Evolutionary conservation across 208 protist genomes (phyloP).

Genomic region (Angomonas ambiguus): DNA sequence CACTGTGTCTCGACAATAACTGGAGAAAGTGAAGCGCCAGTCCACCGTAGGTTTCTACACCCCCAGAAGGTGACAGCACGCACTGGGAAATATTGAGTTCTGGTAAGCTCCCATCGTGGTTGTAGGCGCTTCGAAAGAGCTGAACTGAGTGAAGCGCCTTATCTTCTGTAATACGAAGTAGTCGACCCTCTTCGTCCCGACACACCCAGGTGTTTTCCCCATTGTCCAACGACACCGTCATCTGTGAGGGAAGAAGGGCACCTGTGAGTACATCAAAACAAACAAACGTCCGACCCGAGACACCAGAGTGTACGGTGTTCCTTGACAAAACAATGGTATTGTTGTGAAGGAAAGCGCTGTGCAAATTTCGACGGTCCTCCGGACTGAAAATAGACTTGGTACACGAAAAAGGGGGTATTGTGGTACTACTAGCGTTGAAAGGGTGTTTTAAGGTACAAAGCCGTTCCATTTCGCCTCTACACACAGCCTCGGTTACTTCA

Average conservation of each 20-base stretch:
- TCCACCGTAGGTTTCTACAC: constrained; percentile 18
- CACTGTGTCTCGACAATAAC: constrained; percentile 45
- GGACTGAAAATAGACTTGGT: neutral
- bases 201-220: neutral
- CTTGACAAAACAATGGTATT: neutral
- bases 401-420: neutral
- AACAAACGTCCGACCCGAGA: neutral
- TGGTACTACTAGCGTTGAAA: neutral
- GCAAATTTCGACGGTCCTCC: neutral
- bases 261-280: constrained; percentile 6
- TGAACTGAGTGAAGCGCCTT: neutral
- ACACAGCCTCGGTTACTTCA: constrained; percentile 33
- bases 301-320: neutral
- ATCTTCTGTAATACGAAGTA: neutral
- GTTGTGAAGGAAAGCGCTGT: neutral
- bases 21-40: constrained; percentile 56
- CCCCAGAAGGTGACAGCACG: neutral
- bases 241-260: neutral
- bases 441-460: neutral
- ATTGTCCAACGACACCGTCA: neutral
- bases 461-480: constrained; percentile 40
- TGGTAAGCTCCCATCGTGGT: neutral
- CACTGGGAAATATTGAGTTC: neutral
- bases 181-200: neutral
- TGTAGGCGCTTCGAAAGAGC: neutral